Percentiles rank a stretch among this genome's conserved stretches.
Conservation (phyloP, 2,329 filamentous ascomycete species). For the Fonsecaea erecta region DNA sequence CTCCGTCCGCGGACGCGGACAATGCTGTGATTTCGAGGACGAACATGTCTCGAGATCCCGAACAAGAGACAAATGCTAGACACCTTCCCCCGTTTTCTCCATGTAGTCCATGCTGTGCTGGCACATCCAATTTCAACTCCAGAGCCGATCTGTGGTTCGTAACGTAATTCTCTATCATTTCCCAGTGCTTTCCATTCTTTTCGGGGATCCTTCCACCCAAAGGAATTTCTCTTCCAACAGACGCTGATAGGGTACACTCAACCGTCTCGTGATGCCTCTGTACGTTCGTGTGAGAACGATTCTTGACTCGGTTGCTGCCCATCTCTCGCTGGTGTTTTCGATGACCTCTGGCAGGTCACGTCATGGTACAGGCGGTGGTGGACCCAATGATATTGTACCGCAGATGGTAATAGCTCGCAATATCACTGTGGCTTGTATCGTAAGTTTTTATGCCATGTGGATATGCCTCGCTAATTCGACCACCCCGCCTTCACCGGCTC, state of each 20-base stretch:
- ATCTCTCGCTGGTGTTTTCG: background rate
- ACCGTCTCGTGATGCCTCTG: background rate
- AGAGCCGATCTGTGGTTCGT: background rate
- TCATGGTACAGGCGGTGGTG: background rate
- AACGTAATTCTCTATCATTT: background rate
- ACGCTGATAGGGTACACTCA: background rate
- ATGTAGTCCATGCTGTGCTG: background rate
- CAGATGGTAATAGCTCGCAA: background rate
- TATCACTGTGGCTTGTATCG: background rate
- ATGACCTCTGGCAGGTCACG: background rate
- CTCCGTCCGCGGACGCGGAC: background rate
- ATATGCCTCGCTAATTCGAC: background rate
- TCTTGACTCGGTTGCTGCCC: background rate
- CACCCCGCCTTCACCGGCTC: conserved; percentile 16
- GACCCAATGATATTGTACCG: background rate
- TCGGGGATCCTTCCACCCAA: background rate
- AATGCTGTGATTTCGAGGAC: background rate
- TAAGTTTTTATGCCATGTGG: background rate
- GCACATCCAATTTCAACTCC: background rate
- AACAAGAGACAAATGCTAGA: background rate
- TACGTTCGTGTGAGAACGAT: background rate
- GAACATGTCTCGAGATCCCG: background rate
- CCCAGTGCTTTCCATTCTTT: background rate
- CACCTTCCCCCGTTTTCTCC: background rate
- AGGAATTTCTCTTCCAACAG: background rate